Conservation (phyloP, 352 stramenopile species). For the Phytophthora rubi region DNA sequence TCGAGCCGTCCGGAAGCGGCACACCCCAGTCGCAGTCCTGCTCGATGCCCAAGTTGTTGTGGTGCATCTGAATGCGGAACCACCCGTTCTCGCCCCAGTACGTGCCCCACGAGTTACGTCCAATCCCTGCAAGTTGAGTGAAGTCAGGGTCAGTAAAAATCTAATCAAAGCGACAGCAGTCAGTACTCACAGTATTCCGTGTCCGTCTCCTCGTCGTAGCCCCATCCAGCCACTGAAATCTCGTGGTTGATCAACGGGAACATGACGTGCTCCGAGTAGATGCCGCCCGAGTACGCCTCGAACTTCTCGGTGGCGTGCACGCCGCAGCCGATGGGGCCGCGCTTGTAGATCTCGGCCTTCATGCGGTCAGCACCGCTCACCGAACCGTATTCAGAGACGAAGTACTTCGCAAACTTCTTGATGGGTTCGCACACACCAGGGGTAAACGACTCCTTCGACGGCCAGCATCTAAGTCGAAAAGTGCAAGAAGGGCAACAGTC, state of each 20-base stretch:
- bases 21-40: constrained; percentile 90
- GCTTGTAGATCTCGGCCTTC: constrained; percentile 94
- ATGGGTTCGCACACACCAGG: constrained; percentile 84
- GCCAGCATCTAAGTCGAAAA: constrained; percentile 69
- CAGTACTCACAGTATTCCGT: constrained; percentile 87
- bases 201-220: constrained; percentile 83
- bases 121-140: constrained; percentile 64
- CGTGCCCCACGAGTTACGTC: constrained; percentile 92
- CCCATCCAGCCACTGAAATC: constrained; percentile 90
- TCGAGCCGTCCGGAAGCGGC: constrained; percentile 80
- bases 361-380: constrained; percentile 88
- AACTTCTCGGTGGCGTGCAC: constrained; percentile 90
- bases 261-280: constrained; percentile 88
- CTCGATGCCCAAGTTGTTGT: constrained; percentile 92
- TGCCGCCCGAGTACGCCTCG: constrained; percentile 74
- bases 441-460: constrained; percentile 88
- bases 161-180: background rate
- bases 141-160: background rate
- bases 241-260: constrained; percentile 90
- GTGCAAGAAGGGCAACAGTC: constrained; percentile 3
- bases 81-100: constrained; percentile 94
- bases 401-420: constrained; percentile 90
- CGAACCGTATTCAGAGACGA: constrained; percentile 89
- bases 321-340: constrained; percentile 89
- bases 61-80: constrained; percentile 92